These are phyloP conservation scores for Geotrichum ghanense DNA, from an alignment of 805 yeast genomes.

Conservation along the genomic window DNA sequence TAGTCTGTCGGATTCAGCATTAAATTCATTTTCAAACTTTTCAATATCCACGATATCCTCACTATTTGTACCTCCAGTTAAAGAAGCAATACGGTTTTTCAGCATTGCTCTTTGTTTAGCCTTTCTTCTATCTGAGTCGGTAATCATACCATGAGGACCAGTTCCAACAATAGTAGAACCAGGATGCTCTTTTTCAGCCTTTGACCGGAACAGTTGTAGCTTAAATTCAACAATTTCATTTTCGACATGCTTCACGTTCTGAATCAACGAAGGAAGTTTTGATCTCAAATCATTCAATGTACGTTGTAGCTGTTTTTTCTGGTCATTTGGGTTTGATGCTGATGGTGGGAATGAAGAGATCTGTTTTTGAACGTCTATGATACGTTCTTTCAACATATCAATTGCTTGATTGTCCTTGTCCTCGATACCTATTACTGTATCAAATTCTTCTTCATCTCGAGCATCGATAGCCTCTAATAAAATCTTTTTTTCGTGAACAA, in stretches of 20 bases:
- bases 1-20: constrained; percentile 36
- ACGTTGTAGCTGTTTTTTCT: constrained; percentile 39
- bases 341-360: constrained; percentile 18
- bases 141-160: constrained; percentile 77
- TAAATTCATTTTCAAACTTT: constrained; percentile 36
- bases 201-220: constrained; percentile 48
- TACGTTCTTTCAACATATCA: constrained; percentile 51
- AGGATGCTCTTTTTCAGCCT: constrained; percentile 53
- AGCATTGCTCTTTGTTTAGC: constrained; percentile 70
- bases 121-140: constrained; percentile 71
- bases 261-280: constrained; percentile 58
- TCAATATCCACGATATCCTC: constrained; percentile 32
- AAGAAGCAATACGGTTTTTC: constrained; percentile 81
- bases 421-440: constrained; percentile 28
- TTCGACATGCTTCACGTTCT: constrained; percentile 52
- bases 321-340: constrained; percentile 13
- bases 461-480: constrained; percentile 63
- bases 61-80: constrained; percentile 62
- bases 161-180: constrained; percentile 62
- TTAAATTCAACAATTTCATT: constrained; percentile 56
- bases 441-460: constrained; percentile 29
- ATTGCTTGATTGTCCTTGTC: constrained; percentile 41
- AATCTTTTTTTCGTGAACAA: constrained; percentile 61
- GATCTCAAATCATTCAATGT: constrained; percentile 55
- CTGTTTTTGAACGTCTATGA: constrained; percentile 35